Evolutionary conservation across 306 rosid species (phyloP).

Genomic region (Calophaca sinica): DNA sequence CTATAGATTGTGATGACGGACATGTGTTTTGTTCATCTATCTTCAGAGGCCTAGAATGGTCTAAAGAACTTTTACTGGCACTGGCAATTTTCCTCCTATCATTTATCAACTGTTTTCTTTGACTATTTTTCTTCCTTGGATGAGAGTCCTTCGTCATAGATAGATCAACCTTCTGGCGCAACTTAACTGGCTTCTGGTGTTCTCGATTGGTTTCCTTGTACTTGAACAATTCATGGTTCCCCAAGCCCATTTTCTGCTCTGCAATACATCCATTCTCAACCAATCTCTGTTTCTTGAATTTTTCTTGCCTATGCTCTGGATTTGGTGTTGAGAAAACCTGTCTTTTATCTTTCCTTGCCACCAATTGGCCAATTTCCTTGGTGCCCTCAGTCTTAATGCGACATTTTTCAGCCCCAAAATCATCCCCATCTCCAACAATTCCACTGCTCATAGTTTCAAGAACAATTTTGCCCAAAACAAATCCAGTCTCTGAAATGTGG

Average conservation of each 20-base stretch:
- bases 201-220: constrained; percentile 40
- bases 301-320: constrained; percentile 44
- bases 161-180: constrained; percentile 35
- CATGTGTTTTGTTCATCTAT: constrained; percentile 27
- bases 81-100: constrained; percentile 32
- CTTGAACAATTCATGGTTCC: constrained; percentile 31
- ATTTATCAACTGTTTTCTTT: constrained; percentile 38
- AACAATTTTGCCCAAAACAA: constrained; percentile 78
- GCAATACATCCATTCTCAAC: constrained; percentile 39
- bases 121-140: constrained; percentile 24
- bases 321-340: constrained; percentile 17
- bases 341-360: constrained; percentile 45
- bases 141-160: constrained; percentile 34
- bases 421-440: constrained; percentile 47
- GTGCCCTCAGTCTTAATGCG: constrained; percentile 36
- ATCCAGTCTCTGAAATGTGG: constrained; percentile 60
- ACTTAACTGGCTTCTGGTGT: constrained; percentile 37
- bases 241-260: constrained; percentile 37
- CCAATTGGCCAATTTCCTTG: constrained; percentile 40
- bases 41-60: constrained; percentile 41
- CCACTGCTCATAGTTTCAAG: constrained; percentile 71
- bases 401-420: constrained; percentile 49
- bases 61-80: constrained; percentile 30
- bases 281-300: constrained; percentile 55
- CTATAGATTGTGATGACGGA: constrained; percentile 22